These are phyloP conservation scores for Leishmania tarentolae DNA, from an alignment of 208 protist species.

Conservation along the genomic window DNA sequence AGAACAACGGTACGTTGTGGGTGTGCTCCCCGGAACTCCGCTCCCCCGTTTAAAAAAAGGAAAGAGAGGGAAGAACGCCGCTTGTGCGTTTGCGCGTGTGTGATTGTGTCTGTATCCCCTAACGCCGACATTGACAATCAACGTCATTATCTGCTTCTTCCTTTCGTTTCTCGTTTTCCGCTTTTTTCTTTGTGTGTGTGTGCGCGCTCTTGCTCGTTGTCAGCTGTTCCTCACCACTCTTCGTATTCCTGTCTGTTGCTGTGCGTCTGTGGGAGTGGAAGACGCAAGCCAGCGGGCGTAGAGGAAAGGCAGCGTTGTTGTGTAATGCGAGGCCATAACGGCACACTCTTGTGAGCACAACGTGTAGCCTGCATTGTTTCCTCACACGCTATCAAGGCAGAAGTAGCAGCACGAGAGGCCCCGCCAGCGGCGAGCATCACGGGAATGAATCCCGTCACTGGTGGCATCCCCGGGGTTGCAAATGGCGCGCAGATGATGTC, in stretches of 20 bases:
- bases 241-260: too few species aligned
- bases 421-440: conserved; percentile 1
- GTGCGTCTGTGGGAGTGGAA: not conserved
- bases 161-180: not conserved
- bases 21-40: not conserved
- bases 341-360: not conserved
- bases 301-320: not conserved
- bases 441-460: conserved; percentile 32
- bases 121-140: not conserved
- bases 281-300: not conserved
- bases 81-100: not conserved
- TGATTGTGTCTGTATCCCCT: not conserved
- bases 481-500: conserved; percentile 41
- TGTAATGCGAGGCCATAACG: conserved; percentile 11
- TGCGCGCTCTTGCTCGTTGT: not conserved
- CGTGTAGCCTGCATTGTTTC: not conserved
- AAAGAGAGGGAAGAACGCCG: not conserved
- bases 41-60: not conserved
- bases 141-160: not conserved
- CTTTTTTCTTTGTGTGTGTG: not conserved
- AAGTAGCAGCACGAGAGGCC: not conserved
- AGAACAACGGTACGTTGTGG: not conserved
- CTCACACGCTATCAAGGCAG: not conserved
- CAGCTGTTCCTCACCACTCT: not conserved
- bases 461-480: conserved; percentile 26